phyloP scores from a whole-genome alignment of 768 basidiomycete genomes.

The Suillus paluster region DNA sequence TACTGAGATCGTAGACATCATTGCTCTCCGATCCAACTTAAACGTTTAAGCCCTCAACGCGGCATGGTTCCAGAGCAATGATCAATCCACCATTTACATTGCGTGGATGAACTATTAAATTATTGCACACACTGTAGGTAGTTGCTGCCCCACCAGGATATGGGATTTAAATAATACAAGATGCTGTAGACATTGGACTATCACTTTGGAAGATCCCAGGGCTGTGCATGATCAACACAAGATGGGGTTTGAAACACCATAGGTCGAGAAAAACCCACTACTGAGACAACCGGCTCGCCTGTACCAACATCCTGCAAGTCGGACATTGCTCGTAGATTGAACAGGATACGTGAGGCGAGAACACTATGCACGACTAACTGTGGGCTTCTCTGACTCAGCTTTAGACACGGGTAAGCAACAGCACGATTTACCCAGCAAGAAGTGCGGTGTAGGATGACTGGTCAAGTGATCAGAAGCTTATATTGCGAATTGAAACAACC shows the following conservation, averaged over 20 bases:
- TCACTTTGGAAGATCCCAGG: background rate
- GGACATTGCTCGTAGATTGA: background rate
- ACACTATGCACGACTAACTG: background rate
- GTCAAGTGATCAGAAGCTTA: background rate
- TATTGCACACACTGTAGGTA: no score
- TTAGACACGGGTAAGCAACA: background rate
- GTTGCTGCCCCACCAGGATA: background rate
- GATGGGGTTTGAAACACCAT: background rate
- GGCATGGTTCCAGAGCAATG: background rate
- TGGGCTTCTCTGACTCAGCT: background rate
- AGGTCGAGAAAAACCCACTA: background rate
- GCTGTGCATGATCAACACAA: background rate
- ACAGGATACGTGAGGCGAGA: slow-evolving; percentile 3
- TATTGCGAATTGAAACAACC: background rate
- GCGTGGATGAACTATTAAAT: background rate
- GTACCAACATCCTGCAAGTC: background rate
- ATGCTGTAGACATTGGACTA: background rate
- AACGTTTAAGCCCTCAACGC: no score
- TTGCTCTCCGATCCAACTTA: no score
- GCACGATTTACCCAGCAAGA: background rate
- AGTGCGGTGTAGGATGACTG: background rate
- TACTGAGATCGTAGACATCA: no score
- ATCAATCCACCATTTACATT: background rate
- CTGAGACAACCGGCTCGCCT: background rate
- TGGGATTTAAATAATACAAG: background rate